Evolutionary conservation across 805 yeast genomes (phyloP), one percentile per base, ranked within the genome.

Genomic region (Cyberlindnera maclurae): DNA sequence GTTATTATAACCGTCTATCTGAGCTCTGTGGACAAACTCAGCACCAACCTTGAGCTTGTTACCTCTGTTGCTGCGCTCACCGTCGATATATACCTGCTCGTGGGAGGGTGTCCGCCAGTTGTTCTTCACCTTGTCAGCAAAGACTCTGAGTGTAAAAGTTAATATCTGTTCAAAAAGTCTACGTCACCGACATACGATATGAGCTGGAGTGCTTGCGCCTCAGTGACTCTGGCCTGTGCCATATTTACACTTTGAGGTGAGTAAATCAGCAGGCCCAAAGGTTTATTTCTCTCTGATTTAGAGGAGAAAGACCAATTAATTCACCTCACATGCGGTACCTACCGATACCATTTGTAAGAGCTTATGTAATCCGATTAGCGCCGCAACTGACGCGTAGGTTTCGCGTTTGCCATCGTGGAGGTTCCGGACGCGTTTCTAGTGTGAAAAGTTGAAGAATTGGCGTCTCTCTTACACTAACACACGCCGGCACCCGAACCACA

Each of bases 11-110:
- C 62, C 63, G 38, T 60, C 52, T 29, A 78, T 57, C 31, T 62
- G 60, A 22, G 64, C 67, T 41, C 72, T 63, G 34, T 74, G 69
- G 0, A 77, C 71, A 12, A 54, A 49, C 9, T 67, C 63, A 8
- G 79, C 66, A 1, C 71, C 71, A 33, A 69, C 68, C 36, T 74
- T 68, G 26, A 79, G 61, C 52, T 78, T 78, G 43, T 71, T 71
- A 9, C 83, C 83, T 38, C 83, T 61, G 49, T 78, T 78, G 0
- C 75, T 61, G 2, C 62, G 54, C 15, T 64, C 60, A 4, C 68
- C 67, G 30, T 51, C 49, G 5, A 49, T 45, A 8, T 29, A 38
- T 5, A 49, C 58, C 3, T 45, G 46, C 4, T 42, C 45, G 4
- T 17, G 29, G 6, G 27, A 34, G 8, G 26, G 27, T 1, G 18